Evolutionary conservation across 1,139 yeast genomes (phyloP), one percentile per base, ranked within the genome.

Genomic region (Hemisphaericaspora lyxosophila): DNA sequence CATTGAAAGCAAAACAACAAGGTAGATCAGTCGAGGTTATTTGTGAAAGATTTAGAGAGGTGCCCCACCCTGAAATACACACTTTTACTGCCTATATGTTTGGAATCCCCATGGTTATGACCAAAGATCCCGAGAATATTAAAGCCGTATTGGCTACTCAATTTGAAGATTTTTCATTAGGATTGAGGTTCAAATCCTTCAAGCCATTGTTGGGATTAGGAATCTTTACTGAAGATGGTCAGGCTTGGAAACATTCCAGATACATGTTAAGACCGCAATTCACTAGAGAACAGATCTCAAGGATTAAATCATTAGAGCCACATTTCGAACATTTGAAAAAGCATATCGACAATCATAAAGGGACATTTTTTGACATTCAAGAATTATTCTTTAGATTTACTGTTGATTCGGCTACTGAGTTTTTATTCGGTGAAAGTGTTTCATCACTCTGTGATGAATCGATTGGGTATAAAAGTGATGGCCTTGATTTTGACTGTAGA

Each of bases 221-320:
- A 2, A 74, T 77, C 42, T 77, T 77, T 57, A 75, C 81, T 2
- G 62, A 73, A 31, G 77, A 73, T 40, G 79, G 79, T 12, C 67
- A 60, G 24, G 77, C 74, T 2, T 77, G 82, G 82, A 71, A 73
- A 47, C 79, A 75, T 47, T 65, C 77, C 26, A 60, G 82, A 38
- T 70, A 77, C 3, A 57, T 76, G 68, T 64, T 77, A 47, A 62
- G 81, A 39, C 82, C 82, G 0, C 79, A 75, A 52, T 76, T 76
- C 51, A 60, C 74, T 13, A 60, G 77, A 36, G 79, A 74, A 47
- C 77, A 74, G 49, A 67, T 76, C 31, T 67, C 74, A 7, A 79
- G 73, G 45, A 64, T 75, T 25, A 60, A 62, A 38, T 46, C 66
- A 6, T 60, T 75, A 46, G 78, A 73, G 45, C 59, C 55, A 7